These are phyloP conservation scores for Pseudovirgaria hyperparasitica DNA, from an alignment of 2,329 filamentous ascomycete species.

Conservation along the genomic window DNA sequence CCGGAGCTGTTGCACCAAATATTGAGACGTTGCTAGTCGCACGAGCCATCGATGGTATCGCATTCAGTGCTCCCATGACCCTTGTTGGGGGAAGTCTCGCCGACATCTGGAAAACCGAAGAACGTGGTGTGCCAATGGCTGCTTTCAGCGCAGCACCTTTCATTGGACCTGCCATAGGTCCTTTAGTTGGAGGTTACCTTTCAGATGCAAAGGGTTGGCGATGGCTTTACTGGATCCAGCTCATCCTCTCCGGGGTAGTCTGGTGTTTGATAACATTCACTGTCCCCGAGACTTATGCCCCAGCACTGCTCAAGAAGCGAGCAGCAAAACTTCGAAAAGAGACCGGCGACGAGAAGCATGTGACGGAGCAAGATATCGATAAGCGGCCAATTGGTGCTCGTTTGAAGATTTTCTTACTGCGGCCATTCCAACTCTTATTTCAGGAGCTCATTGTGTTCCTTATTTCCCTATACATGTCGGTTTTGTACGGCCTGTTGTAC, in stretches of 20 bases:
- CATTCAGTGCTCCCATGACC: conserved; percentile 78
- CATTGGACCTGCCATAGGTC: conserved; percentile 57
- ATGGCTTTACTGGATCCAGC: conserved; percentile 79
- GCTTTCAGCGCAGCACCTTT: conserved; percentile 76
- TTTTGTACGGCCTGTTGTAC: conserved; percentile 62
- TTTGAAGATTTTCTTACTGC: conserved; percentile 60
- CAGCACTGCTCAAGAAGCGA: conserved; percentile 57
- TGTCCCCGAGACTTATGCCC: conserved; percentile 82
- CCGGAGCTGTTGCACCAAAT: conserved; percentile 64
- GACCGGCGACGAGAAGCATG: conserved; percentile 53
- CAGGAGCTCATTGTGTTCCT: conserved; percentile 74
- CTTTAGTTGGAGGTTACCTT: conserved; percentile 62
- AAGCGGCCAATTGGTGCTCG: conserved; percentile 54
- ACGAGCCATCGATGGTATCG: conserved; percentile 67
- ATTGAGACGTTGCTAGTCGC: conserved; percentile 65
- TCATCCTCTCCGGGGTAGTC: conserved; percentile 58
- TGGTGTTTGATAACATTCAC: conserved; percentile 74
- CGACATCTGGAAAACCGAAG: conserved; percentile 74
- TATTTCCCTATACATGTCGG: conserved; percentile 74
- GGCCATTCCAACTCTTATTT: conserved; percentile 78
- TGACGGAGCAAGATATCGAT: conserved; percentile 74
- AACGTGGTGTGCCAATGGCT: conserved; percentile 77
- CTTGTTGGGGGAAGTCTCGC: conserved; percentile 71
- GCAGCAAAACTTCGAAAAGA: conserved; percentile 60
- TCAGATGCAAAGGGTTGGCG: conserved; percentile 60